A percentile compares a stretch with the other conserved stretches of the same genome.
These are phyloP conservation scores for Leccinum obscurum DNA, from an alignment of 768 basidiomycete species.

Conservation along the genomic window DNA sequence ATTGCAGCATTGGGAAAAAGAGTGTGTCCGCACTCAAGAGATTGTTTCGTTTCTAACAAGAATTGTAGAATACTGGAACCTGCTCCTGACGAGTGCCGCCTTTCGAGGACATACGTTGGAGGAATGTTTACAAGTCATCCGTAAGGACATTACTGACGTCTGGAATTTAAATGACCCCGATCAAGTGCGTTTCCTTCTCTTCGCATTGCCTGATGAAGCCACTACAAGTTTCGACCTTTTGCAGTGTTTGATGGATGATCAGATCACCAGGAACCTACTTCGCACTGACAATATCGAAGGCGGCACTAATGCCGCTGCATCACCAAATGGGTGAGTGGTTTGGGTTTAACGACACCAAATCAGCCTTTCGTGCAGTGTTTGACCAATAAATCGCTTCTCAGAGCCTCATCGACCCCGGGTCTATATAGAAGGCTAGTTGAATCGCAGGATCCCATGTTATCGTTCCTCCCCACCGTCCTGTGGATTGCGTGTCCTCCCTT, in stretches of 20 bases:
- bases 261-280: constrained; percentile 3
- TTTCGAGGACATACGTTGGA: constrained; percentile 10
- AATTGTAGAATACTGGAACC: constrained; percentile 13
- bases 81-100: constrained; percentile 9
- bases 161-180: constrained; percentile 21
- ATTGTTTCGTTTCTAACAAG: not conserved
- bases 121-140: constrained; percentile 16
- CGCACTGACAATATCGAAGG: constrained; percentile 1
- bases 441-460: constrained; percentile 1
- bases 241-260: constrained; percentile 15
- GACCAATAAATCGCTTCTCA: not conserved
- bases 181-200: not conserved
- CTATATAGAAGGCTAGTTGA: not conserved
- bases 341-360: not conserved
- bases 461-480: not conserved
- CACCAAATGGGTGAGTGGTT: constrained; percentile 1
- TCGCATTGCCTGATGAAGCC: not conserved
- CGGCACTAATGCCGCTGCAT: not conserved
- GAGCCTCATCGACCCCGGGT: constrained; percentile 2
- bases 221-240: not conserved
- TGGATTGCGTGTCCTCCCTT: not conserved
- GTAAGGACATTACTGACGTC: constrained; percentile 6
- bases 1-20: constrained; percentile 11
- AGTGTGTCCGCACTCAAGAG: constrained; percentile 2
- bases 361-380: not conserved